Base-by-base conservation (phyloP, 2,329 filamentous ascomycete genomes). In the Juglanconis oblonga region DNA sequence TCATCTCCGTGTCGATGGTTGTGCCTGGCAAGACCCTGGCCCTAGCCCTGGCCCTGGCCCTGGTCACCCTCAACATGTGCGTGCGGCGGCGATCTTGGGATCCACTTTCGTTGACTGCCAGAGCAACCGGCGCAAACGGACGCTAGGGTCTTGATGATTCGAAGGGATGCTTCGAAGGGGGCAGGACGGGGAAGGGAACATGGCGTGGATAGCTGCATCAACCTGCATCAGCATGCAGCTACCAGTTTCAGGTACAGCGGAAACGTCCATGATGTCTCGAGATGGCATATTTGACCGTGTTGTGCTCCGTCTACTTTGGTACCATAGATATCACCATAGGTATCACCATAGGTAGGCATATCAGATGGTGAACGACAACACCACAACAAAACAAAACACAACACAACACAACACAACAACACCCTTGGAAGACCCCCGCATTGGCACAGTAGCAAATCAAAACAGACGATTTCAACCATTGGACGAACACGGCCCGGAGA, bases 1-100 rank as follows among this genome's bases (percentile, higher is more conserved):
- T 58, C 59, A 61, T 61, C 57, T 61, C 59, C 59, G 54, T 33
- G 42, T 50, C 17, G 42, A 49, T 50, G n/a, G 48, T 45, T 48
- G 53, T 44, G 44, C 33, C 52, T 17, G 24, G 60, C 52, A 48
- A 38, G 31, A 38, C 36, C 49, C 33, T 45, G 52, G 24, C 31
- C 13, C 36, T 38, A 3, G 24, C 36, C 49, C 33, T 45, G 52
- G 24, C 31, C 13, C 36, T 38, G 36, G 24, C 24, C 36, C 36
- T 38, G 8, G 45, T 52, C 33, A 32, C 52, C 32, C 9, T 48
- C 44, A n/a, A 55, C 52, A 50, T n/a, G 31, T 51, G 31, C 9
- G 35, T n/a, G 51, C 40, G 35, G 44, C 51, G 45, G 42, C 42
- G 57, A 53, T 62, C 59, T 48, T 57, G 53, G 59, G 55, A 44